phyloP scores from a whole-genome alignment of 139 green algal genomes.

The Astrephomene gubernaculifera region DNA sequence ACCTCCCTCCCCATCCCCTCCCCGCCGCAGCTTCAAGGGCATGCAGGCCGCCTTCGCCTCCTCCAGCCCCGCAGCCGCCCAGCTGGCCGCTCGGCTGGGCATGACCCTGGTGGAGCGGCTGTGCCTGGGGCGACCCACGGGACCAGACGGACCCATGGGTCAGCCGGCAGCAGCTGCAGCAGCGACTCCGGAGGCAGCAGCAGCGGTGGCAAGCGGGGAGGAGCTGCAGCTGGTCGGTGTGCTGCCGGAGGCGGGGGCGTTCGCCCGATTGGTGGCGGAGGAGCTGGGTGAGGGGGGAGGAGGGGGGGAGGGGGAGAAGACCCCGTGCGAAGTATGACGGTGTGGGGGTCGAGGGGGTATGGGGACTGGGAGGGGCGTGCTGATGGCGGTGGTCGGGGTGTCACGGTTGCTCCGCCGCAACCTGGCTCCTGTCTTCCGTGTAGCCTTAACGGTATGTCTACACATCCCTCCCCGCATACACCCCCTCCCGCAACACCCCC shows the following conservation, averaged over 20 bases:
- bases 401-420: no score
- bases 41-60: slow-evolving; percentile 49
- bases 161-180: neutral
- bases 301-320: no score
- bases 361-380: no score
- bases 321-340: no score
- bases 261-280: neutral
- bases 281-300: slow-evolving; percentile 13
- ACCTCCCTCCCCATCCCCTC: neutral
- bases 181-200: no score
- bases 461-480: no score
- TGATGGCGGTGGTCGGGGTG: no score
- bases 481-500: neutral
- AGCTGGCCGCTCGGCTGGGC: slow-evolving; percentile 36
- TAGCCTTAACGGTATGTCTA: no score
- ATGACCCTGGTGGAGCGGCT: slow-evolving; percentile 13
- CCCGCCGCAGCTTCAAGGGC: slow-evolving; percentile 54
- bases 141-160: neutral
- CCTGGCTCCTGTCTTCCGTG: no score
- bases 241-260: slow-evolving; percentile 5
- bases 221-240: neutral
- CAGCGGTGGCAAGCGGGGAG: neutral
- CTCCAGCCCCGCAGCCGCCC: slow-evolving; percentile 2
- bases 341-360: no score
- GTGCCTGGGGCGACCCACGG: neutral